Evolutionary conservation across 768 basidiomycete genomes (phyloP), one percentile per base, ranked within the genome.

Genomic region (Xerocomellus amylosporus): DNA sequence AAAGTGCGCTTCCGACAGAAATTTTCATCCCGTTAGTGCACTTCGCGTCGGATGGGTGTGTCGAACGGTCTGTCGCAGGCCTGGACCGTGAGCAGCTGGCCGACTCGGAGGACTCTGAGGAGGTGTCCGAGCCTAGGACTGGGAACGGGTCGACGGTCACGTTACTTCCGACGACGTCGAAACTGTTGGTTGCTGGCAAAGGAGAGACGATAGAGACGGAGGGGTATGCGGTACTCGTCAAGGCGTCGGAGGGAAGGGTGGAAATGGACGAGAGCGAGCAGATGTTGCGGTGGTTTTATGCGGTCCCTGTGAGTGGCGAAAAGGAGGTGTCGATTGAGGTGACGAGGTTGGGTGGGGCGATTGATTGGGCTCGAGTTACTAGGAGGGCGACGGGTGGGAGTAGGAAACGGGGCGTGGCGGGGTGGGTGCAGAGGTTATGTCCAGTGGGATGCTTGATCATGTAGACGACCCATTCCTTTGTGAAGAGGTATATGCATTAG

Each of bases 21-120:
- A 85, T 98, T 20, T 99, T 81, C 68, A 69, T 98, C 1, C 97
- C 97, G 5, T 77, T 93, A 46, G 86, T 96, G 19, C 97, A 99
- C 68, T 99, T 85, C 67, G 90, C 87, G 4, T 77, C 79, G 56
- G 71, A 75, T 20, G 53, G 19, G 43, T 65, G 66, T 36, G 65
- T 71, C 30, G 60, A 66, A 20, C 59, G 63, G 34, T 55, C 69
- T 0, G 31, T 58, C 4, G 60, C 34, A 4, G 36, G 19, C 1
- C 36, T 49, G 41, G 55, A 34, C 26, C 41, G 37, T 9, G 55
- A 46, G 41, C 42, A 52, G 30, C 30, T 14, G 1, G 41, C 7
- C 0, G 54, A 57, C 8, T 15, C 20, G 15, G 58, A 46, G 0
- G 53, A 56, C 13, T 30, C 4, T 7, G 51, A 19, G 14, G 34